phyloP scores from a whole-genome alignment of 345 rosid genomes.

The Cardamine occulta region DNA sequence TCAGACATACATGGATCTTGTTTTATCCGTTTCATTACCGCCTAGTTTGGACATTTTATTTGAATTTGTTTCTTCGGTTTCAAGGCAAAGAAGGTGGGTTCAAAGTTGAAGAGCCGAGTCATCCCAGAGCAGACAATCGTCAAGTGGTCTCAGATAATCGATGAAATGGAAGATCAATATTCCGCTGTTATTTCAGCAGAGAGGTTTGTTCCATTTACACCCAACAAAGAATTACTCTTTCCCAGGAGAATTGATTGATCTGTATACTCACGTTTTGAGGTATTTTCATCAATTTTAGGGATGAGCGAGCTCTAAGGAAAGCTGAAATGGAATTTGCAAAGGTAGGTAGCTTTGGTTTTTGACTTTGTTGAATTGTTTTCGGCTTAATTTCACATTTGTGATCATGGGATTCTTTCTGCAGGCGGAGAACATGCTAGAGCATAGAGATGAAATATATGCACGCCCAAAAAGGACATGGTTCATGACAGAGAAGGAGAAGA shows the following conservation, averaged over 20 bases:
- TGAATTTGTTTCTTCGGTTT: slow-evolving; percentile 6
- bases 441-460: slow-evolving; percentile 81
- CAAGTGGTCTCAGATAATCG: slow-evolving; percentile 87
- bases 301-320: slow-evolving; percentile 83
- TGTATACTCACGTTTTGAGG: slow-evolving; percentile 22
- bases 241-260: not conserved
- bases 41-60: slow-evolving; percentile 13
- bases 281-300: slow-evolving; percentile 58
- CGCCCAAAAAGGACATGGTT: slow-evolving; percentile 97
- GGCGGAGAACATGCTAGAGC: slow-evolving; percentile 93
- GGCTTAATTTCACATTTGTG: slow-evolving; percentile 12
- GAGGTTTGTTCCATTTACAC: slow-evolving; percentile 64
- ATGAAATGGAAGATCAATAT: slow-evolving; percentile 83
- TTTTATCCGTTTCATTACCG: not conserved
- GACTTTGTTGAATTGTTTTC: slow-evolving; percentile 4
- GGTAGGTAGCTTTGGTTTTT: slow-evolving; percentile 50
- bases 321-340: slow-evolving; percentile 96
- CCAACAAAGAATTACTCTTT: slow-evolving; percentile 5
- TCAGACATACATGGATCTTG: slow-evolving; percentile 21
- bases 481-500: slow-evolving; percentile 88
- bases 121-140: slow-evolving; percentile 82
- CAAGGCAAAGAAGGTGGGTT: slow-evolving; percentile 87
- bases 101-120: slow-evolving; percentile 85
- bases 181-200: slow-evolving; percentile 75
- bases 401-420: slow-evolving; percentile 42